These are phyloP conservation scores for Entrophospora sp. DNA, from an alignment of 192 early-diverging fungal genomes.

Conservation along the genomic window DNA sequence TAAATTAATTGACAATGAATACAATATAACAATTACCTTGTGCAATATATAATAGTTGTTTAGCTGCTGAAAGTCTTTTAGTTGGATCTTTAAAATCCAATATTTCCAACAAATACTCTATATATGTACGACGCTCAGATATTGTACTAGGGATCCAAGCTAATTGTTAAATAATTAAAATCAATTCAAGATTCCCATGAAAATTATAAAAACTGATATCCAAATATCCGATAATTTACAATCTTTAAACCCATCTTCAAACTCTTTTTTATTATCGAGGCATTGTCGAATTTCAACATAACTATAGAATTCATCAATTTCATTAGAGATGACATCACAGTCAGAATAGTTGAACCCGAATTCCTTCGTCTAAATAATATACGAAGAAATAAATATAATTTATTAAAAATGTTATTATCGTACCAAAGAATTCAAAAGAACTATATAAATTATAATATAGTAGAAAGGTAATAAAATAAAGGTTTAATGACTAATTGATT, in stretches of 20 bases:
- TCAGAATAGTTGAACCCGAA: slow-evolving; percentile 43
- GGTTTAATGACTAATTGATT: neutral
- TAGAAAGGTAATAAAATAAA: neutral
- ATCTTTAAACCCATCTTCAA: slow-evolving; percentile 31
- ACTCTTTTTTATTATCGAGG: slow-evolving; percentile 30
- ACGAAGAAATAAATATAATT: neutral
- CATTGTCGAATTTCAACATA: slow-evolving; percentile 42
- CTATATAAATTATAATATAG: neutral
- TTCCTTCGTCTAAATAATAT: slow-evolving; percentile 27
- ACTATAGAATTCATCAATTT: slow-evolving; percentile 52
- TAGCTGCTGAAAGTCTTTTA: slow-evolving; percentile 41
- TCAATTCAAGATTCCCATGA: too few relatives aligned
- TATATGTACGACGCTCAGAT: slow-evolving; percentile 34
- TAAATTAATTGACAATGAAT: too few relatives aligned
- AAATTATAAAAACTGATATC: neutral
- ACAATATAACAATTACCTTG: slow-evolving; percentile 49
- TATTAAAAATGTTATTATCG: neutral
- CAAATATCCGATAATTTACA: slow-evolving; percentile 24
- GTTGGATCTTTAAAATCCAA: slow-evolving; percentile 45
- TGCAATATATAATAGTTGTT: slow-evolving; percentile 53
- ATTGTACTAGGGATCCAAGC: slow-evolving; percentile 35
- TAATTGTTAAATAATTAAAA: too few relatives aligned
- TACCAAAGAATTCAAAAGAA: neutral
- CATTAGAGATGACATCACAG: slow-evolving; percentile 35
- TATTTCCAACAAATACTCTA: slow-evolving; percentile 46